Evolutionary conservation across 495 filamentous ascomycete species (phyloP), one percentile per base, ranked within the genome.

Genomic region (Penicillium steckii): DNA sequence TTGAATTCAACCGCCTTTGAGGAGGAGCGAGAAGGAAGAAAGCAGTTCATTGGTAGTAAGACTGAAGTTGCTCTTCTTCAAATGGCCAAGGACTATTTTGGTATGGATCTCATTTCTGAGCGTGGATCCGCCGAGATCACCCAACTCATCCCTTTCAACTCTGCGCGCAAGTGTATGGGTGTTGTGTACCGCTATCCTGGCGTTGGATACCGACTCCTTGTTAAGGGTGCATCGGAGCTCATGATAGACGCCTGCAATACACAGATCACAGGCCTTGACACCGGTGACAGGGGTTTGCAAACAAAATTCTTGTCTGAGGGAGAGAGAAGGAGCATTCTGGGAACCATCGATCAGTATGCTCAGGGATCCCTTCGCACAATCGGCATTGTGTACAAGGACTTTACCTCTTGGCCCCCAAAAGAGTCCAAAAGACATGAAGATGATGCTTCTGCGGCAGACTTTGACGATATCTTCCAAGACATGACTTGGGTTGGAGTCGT

Each of bases 161-260:
- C 85, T 2, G 69, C 72, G 24, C 77, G 82, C 50, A 89, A 89
- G 60, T 87, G 84, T 54, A 87, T 87, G 81, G 85, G 76, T 44
- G 77, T 80, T 54, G 82, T 86, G 2, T 78, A 87, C 66, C 80
- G 77, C 46, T 68, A 80, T 18, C 61, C 72, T 1, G 68, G 71
- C 4, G 73, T 74, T 19, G 81, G 79, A 4, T 85, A 86, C 57
- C 73, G 85, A 10, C 68, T 88, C 15, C 74, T 82, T 22, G 83
- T 88, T 60, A 89, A 89, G 69, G 85, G 85, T 41, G 85, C 85
- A 46, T 80, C 85, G 1, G 85, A 89, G 50, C 76, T 89, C 32
- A 76, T 87, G 69, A 74, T 83, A 12, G 66, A 56, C 6, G 68
- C 75, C 38, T 82, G 80, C 58, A 75, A 74, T 6, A 59, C 52